A percentile compares a stretch with the other conserved stretches of the same genome.
These are phyloP conservation scores for Holtermanniella nyarrowii DNA, from an alignment of 768 basidiomycete genomes.

Conservation along the genomic window DNA sequence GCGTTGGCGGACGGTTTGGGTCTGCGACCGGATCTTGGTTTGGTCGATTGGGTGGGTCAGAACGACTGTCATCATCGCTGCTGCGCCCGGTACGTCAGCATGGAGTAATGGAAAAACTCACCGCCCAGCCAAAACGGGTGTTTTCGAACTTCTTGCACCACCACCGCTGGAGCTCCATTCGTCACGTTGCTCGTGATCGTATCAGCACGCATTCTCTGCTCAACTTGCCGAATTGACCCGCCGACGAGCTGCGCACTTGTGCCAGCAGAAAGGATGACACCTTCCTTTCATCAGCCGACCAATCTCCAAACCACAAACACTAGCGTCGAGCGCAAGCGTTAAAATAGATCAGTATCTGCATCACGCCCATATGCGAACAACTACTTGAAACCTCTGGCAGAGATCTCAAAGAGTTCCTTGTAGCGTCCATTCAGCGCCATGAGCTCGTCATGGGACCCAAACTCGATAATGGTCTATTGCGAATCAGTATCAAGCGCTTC, in stretches of 20 bases:
- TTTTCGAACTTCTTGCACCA: too few species aligned
- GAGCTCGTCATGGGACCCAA: slow-evolving; percentile 2
- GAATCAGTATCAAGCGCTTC: background rate
- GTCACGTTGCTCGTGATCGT: too few species aligned
- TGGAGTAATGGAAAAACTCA: slow-evolving; percentile 1
- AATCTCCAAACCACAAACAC: too few species aligned
- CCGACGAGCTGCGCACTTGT: too few species aligned
- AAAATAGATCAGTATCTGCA: too few species aligned
- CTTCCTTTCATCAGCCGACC: too few species aligned
- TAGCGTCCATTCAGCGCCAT: background rate
- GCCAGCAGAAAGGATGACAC: too few species aligned
- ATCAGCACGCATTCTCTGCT: too few species aligned
- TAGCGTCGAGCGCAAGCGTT: too few species aligned
- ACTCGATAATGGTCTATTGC: slow-evolving; percentile 1
- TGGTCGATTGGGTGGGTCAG: slow-evolving; percentile 24
- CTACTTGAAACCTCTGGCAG: background rate
- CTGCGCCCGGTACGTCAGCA: slow-evolving; percentile 7
- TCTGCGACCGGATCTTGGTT: slow-evolving; percentile 17
- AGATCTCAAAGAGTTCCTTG: slow-evolving; percentile 1
- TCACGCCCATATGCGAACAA: background rate
- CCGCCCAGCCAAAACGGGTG: slow-evolving; percentile 13
- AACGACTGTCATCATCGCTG: slow-evolving; percentile 18
- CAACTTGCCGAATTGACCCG: too few species aligned
- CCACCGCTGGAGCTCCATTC: too few species aligned
- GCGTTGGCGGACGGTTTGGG: slow-evolving; percentile 6